phyloP scores from a whole-genome alignment of 108 stramenopile genomes.

The Discostella stelligeroides region DNA sequence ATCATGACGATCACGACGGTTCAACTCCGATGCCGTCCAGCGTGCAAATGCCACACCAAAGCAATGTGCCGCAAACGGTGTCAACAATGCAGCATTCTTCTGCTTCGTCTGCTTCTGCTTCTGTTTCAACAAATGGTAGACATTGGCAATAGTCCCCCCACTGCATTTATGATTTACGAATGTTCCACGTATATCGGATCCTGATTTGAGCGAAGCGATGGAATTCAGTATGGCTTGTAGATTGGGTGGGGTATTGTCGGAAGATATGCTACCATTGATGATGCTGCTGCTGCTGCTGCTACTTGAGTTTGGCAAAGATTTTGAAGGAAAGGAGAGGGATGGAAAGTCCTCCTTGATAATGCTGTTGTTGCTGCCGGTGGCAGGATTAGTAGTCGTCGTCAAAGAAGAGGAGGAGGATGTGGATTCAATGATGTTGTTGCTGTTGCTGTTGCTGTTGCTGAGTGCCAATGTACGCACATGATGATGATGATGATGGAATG shows the following conservation, averaged over 20 bases:
- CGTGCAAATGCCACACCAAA: conserved; percentile 57
- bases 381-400: too few relatives aligned
- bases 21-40: too few relatives aligned
- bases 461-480: neutral
- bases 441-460: too few relatives aligned
- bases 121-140: conserved; percentile 28
- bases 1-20: too few relatives aligned
- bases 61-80: conserved; percentile 80
- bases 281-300: neutral
- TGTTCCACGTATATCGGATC: conserved; percentile 70
- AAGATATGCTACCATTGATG: neutral
- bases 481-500: neutral
- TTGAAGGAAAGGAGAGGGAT: too few relatives aligned
- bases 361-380: too few relatives aligned
- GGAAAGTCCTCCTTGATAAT: too few relatives aligned
- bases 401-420: neutral
- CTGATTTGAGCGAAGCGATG: conserved; percentile 55
- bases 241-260: conserved; percentile 68
- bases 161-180: conserved; percentile 38
- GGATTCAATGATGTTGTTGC: neutral
- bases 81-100: conserved; percentile 43
- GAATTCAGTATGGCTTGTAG: conserved; percentile 50
- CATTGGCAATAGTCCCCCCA: conserved; percentile 55
- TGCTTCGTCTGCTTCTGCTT: conserved; percentile 9
- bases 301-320: too few relatives aligned